These are phyloP conservation scores for Acanthamoeba castellanii DNA, from an alignment of 208 protist species.

Conservation along the genomic window DNA sequence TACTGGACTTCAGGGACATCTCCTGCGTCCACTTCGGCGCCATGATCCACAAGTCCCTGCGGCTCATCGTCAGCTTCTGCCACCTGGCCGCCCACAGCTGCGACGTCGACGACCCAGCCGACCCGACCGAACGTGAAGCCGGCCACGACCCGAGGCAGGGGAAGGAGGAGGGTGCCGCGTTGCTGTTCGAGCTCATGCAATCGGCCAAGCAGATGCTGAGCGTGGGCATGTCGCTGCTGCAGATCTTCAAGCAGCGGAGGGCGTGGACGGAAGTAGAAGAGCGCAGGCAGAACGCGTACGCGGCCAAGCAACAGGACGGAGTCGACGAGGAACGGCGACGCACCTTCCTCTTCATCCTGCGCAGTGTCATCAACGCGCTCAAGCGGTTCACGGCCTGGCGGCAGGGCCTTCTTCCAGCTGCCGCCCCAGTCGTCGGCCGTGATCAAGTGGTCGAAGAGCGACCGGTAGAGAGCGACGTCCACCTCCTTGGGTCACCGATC, in stretches of 20 bases:
- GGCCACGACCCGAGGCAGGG: neutral
- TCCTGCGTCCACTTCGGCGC: neutral
- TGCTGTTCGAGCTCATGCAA: slow-evolving; percentile 5
- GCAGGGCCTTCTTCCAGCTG: neutral
- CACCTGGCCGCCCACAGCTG: neutral
- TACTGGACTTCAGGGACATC: neutral
- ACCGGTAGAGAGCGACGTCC: neutral
- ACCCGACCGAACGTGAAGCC: neutral
- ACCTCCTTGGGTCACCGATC: neutral
- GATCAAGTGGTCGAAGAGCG: too few relatives aligned
- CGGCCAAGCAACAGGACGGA: neutral
- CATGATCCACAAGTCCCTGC: neutral
- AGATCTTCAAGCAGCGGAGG: neutral
- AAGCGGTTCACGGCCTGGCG: neutral
- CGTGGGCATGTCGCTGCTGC: neutral
- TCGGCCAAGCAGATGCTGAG: neutral
- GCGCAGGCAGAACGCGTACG: neutral
- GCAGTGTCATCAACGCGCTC: neutral
- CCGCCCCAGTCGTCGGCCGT: neutral
- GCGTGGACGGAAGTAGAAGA: neutral
- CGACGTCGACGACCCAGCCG: neutral
- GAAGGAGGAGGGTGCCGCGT: neutral
- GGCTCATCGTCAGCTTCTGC: neutral
- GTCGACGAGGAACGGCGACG: neutral
- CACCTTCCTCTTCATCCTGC: neutral